Evolutionary conservation across 129 eudicot species (phyloP).

Genomic region (Rutidosis leptorrhynchoides): DNA sequence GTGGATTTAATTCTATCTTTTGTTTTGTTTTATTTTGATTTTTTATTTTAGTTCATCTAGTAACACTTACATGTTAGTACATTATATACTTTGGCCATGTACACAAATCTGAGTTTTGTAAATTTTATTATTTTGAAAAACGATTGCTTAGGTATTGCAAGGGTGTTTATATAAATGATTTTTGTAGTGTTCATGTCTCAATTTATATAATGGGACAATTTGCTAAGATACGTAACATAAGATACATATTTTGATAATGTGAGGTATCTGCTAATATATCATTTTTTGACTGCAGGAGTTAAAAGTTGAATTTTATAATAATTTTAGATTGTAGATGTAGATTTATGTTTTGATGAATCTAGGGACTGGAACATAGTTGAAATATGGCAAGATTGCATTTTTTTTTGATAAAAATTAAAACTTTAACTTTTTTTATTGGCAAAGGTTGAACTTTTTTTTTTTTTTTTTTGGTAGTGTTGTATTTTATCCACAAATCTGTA

Average conservation of each 20-base stretch:
- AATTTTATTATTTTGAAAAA: not conserved
- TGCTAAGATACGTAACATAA: too few relatives aligned
- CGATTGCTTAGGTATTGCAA: not conserved
- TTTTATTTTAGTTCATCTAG: too few relatives aligned
- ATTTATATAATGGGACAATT: not conserved
- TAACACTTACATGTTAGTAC: conserved; percentile 1
- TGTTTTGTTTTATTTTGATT: too few relatives aligned
- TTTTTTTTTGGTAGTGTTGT: too few relatives aligned
- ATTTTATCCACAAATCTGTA: not conserved
- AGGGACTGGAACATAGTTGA: too few relatives aligned
- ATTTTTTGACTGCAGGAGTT: not conserved
- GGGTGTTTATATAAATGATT: not conserved
- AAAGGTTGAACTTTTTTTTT: not conserved
- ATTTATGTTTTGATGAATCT: too few relatives aligned
- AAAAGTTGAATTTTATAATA: too few relatives aligned
- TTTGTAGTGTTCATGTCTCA: not conserved
- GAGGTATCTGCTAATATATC: not conserved
- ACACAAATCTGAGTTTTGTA: not conserved
- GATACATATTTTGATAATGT: not conserved
- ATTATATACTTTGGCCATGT: not conserved
- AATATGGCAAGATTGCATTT: too few relatives aligned
- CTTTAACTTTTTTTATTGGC: not conserved
- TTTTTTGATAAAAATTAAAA: too few relatives aligned
- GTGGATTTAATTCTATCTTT: not conserved
- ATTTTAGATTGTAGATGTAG: too few relatives aligned